Conservation (phyloP, 345 rosid species). For the Murraya koenigii region DNA sequence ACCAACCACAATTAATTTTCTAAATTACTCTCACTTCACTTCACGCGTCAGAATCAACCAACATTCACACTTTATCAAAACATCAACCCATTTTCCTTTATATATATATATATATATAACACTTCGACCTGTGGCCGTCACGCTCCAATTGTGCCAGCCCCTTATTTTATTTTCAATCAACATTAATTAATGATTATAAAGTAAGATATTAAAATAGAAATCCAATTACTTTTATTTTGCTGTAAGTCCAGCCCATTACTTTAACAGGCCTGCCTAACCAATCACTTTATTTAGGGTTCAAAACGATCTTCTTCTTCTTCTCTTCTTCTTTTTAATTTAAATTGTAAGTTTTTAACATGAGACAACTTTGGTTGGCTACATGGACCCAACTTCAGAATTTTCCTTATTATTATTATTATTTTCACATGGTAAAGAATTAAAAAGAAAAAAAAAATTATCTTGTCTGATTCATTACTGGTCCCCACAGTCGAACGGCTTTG, state of each 20-base stretch:
- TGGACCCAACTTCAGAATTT: no score
- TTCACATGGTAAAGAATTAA: no score
- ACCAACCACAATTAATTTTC: not conserved
- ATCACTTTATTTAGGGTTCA: no score
- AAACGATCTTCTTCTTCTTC: no score
- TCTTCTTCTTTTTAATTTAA: no score
- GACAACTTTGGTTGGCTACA: no score
- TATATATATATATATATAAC: not conserved
- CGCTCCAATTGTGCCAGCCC: not conserved
- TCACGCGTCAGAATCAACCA: no score
- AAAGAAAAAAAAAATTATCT: not conserved
- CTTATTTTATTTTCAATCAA: not conserved
- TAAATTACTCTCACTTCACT: not conserved
- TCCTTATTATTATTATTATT: no score
- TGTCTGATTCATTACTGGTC: not conserved
- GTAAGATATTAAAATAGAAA: not conserved
- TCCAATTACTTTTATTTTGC: not conserved
- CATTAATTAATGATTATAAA: not conserved
- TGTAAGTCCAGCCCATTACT: not conserved
- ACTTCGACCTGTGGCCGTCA: not conserved
- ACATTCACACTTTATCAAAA: not conserved
- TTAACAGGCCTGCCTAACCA: not conserved
- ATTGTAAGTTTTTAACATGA: no score
- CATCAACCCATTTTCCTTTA: not conserved
- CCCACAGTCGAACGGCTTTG: not conserved